Base-by-base conservation (phyloP, 2,329 filamentous ascomycete genomes). In the Akanthomyces lecanii region DNA sequence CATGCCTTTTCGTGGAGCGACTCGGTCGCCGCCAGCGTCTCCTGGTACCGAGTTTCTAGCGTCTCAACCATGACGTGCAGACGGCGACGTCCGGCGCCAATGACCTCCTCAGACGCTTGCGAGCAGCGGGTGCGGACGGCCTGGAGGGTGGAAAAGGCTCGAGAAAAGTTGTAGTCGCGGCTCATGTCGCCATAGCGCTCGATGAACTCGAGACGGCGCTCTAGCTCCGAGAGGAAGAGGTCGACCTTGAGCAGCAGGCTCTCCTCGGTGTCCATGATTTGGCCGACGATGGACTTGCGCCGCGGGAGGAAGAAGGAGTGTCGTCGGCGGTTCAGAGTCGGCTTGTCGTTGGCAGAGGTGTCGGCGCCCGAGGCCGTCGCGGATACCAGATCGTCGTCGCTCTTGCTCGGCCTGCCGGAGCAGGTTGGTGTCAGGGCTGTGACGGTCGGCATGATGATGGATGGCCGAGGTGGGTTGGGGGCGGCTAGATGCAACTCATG, bases 31-130 rank as follows among this genome's bases (percentile, higher is more conserved):
- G 85, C 88, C 66, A 99, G 77, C 1, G 90, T 92, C 69, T 95
- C 91, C 66, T 96, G 89, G 76, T 97, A 99, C 66, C 91, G 85
- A 33, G 84, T 83, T 75, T 99, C 95, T 16, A 99, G 80, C 0
- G 92, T 97, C 70, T 98, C 94, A 40, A 99, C 92, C 79, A 98
- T 88, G 64, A 98, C 86, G 67, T 91, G 90, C 64, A 96, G 87
- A 65, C 92, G 85, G 67, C 91, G 86, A 59, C 91, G 88, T 25
- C 95, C 93, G 44, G 90, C 91, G 63, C 92, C 95, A 68, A 98
- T 86, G 53, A 97, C 85, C 72, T 95, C 94, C 66, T 92, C 94
- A 0, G 93, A 96, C 23, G 94, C 92, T 67, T 93, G 87, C 45
- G 91, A 92, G 76, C 95, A 99, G 69, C 92, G 87, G 67, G 92